phyloP scores from a whole-genome alignment of 805 yeast species.

The Priceomyces haplophilus region DNA sequence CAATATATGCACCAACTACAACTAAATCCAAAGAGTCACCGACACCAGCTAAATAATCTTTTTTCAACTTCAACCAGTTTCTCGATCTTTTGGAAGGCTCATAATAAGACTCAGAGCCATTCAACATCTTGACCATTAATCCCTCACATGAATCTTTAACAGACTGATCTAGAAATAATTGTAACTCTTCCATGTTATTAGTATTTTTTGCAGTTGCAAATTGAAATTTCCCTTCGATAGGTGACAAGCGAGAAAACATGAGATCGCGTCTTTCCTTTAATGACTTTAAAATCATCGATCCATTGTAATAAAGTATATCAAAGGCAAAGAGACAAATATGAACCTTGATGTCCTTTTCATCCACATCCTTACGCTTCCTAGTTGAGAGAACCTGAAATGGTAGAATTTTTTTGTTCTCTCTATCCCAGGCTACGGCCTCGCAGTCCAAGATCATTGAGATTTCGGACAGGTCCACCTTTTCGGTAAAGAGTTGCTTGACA shows the following conservation, averaged over 20 bases:
- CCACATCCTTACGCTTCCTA: conserved; percentile 90
- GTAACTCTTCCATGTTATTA: conserved; percentile 69
- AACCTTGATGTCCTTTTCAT: conserved; percentile 81
- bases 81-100: conserved; percentile 94
- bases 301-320: conserved; percentile 76
- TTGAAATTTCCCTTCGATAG: conserved; percentile 72
- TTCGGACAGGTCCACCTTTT: conserved; percentile 19
- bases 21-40: conserved; percentile 95
- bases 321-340: conserved; percentile 91
- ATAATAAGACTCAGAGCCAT: conserved; percentile 76
- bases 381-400: conserved; percentile 95
- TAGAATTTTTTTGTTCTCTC: conserved; percentile 67
- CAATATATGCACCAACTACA: conserved; percentile 90
- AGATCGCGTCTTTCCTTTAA: conserved; percentile 67
- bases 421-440: conserved; percentile 98
- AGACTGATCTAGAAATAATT: conserved; percentile 80
- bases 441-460: conserved; percentile 78
- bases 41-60: conserved; percentile 90
- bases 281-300: conserved; percentile 63
- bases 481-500: conserved; percentile 54
- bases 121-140: conserved; percentile 86
- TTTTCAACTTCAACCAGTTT: conserved; percentile 93
- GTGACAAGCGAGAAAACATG: conserved; percentile 53
- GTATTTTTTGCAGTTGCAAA: conserved; percentile 77
- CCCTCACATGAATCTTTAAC: conserved; percentile 93